Evolutionary conservation across 2,329 filamentous ascomycete species (phyloP), one percentile per base, ranked within the genome.

Genomic region (Scortechinia acanthostroma): DNA sequence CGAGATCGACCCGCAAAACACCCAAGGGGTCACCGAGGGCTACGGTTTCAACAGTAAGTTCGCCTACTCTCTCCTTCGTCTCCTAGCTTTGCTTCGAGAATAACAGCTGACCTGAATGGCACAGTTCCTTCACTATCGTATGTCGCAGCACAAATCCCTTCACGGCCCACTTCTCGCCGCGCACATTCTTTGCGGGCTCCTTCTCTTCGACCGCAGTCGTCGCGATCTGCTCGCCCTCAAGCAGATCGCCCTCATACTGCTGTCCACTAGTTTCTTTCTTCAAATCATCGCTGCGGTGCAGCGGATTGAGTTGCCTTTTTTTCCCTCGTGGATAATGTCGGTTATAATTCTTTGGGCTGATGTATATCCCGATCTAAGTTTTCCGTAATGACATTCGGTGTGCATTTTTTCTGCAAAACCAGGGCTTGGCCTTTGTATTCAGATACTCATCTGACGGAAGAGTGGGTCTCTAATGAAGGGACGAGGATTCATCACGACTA

Each of bases 1-100:
- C 51, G 93, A 98, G 65, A 80, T 91, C 50, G 82, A 91, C 59
- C 88, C 95, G 58, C 82, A 85, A 54, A 82, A 97, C 59, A 80
- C 80, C 2, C 73, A 86, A 25, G 93, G 93, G 28, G 79, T 77
- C 51, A 97, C 93, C 0, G 74, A 83, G 49, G 78, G 82, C 14
- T 98, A 98, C 58, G 86, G 91, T 6, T 69, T 98, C 42, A 83
- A 17, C 35, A 40, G 35, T 40, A 40, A 40, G 35, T 30, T 30
- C 25, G n/a, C 25, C 25, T 30, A 30, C 25, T 10, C n/a, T 40
- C 35, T 17, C 17, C 35, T 40, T 30, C n/a, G 10, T 30, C 25
- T 30, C 25, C 25, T 10, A 30, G 10, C 10, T n/a, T 30, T 30
- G 25, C n/a, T 19, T 40, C 25, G 10, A n/a, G n/a, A 30, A 30